Evolutionary conservation across 2,329 filamentous ascomycete genomes (phyloP).

Genomic region (Aspergillus pseudoglaucus): DNA sequence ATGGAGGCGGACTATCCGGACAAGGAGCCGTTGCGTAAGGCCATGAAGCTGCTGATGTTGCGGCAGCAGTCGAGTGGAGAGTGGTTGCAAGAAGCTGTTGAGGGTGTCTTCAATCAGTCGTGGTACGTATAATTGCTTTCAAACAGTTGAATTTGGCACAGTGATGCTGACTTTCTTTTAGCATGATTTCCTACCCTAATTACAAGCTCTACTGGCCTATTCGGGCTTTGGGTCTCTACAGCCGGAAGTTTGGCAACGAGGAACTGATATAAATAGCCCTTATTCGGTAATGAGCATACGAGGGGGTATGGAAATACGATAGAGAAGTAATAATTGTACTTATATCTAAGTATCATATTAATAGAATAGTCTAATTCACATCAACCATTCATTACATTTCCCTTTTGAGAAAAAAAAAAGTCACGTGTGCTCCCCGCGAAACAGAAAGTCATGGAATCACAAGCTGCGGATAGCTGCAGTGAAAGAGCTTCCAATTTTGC

Average conservation of each 20-base stretch:
- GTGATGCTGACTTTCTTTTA: slow-evolving; percentile 27
- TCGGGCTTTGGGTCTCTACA: slow-evolving; percentile 88
- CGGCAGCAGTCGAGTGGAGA: slow-evolving; percentile 84
- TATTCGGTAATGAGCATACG: neutral
- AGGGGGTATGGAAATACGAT: no score
- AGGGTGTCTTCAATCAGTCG: slow-evolving; percentile 97
- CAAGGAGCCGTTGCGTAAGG: slow-evolving; percentile 62
- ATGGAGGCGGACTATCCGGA: slow-evolving; percentile 79
- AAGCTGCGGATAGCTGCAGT: neutral
- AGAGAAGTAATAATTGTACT: neutral
- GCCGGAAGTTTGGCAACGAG: slow-evolving; percentile 62
- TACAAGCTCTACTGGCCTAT: slow-evolving; percentile 97
- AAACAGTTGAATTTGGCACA: slow-evolving; percentile 1
- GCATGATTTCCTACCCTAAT: slow-evolving; percentile 98
- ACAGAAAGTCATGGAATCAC: slow-evolving; percentile 10
- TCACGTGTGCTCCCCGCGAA: slow-evolving; percentile 9
- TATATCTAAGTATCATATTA: neutral
- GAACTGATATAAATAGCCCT: slow-evolving; percentile 37
- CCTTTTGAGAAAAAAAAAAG: neutral
- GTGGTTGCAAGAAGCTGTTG: slow-evolving; percentile 92
- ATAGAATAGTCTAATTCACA: neutral
- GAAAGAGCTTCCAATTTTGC: neutral
- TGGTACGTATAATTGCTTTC: slow-evolving; percentile 53
- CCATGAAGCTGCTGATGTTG: slow-evolving; percentile 72
- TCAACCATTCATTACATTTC: neutral